These are phyloP conservation scores for Seiridium unicorne DNA, from an alignment of 2,329 filamentous ascomycete species.

Conservation along the genomic window DNA sequence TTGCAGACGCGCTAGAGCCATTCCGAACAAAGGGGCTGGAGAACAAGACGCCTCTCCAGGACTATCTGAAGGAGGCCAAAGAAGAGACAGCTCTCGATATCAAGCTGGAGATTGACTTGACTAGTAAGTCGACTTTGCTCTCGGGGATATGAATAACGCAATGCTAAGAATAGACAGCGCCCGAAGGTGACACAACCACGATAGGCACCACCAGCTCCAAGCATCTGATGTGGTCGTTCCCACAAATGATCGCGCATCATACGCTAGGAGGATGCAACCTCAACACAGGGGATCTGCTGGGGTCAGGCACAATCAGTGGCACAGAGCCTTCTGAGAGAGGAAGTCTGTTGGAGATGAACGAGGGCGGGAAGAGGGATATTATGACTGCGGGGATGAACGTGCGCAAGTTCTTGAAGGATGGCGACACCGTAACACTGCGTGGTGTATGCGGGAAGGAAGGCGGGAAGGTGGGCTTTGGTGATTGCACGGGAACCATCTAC, in stretches of 20 bases:
- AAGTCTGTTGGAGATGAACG: slow-evolving; percentile 43
- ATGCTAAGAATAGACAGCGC: slow-evolving; percentile 25
- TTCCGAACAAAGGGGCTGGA: slow-evolving; percentile 32
- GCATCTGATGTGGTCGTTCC: slow-evolving; percentile 78
- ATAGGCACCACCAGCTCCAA: slow-evolving; percentile 61
- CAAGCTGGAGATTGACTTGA: slow-evolving; percentile 63
- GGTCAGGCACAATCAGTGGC: slow-evolving; percentile 72
- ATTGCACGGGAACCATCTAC: slow-evolving; percentile 34
- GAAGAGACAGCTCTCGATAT: slow-evolving; percentile 66
- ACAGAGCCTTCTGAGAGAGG: slow-evolving; percentile 35
- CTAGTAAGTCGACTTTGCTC: slow-evolving; percentile 37
- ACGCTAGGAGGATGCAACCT: slow-evolving; percentile 74
- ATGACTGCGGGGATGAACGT: slow-evolving; percentile 36
- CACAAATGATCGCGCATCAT: slow-evolving; percentile 81
- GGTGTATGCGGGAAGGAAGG: slow-evolving; percentile 33
- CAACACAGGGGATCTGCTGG: slow-evolving; percentile 71
- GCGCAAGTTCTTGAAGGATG: slow-evolving; percentile 44
- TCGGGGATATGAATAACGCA: slow-evolving; percentile 6
- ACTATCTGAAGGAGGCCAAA: slow-evolving; percentile 57
- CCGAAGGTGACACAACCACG: slow-evolving; percentile 49
- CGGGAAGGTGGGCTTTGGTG: slow-evolving; percentile 41
- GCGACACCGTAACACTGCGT: slow-evolving; percentile 40
- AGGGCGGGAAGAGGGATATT: slow-evolving; percentile 42
- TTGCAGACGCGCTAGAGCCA: slow-evolving; percentile 71
- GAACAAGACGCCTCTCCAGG: slow-evolving; percentile 32